A percentile compares a stretch with the other conserved stretches of the same genome.
phyloP scores from a whole-genome alignment of 805 yeast genomes.

The Starmerella geochares region DNA sequence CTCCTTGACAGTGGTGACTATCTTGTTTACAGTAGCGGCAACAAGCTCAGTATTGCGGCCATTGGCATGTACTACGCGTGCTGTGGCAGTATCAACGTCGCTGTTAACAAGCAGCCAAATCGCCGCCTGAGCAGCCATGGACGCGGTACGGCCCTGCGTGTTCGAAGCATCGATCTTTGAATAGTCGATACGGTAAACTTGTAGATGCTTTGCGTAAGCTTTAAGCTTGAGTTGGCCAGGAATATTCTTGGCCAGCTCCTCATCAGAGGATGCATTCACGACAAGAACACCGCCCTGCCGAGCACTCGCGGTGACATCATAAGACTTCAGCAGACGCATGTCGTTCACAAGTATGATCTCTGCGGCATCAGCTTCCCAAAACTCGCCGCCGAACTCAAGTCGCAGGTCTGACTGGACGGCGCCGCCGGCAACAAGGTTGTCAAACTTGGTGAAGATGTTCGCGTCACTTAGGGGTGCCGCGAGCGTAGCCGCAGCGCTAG shows the following conservation, averaged over 20 bases:
- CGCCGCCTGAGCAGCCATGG: conserved; percentile 66
- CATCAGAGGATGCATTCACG: conserved; percentile 33
- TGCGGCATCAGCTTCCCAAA: conserved; percentile 43
- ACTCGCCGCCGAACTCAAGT: conserved; percentile 34
- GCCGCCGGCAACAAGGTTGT: conserved; percentile 67
- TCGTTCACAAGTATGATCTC: conserved; percentile 58
- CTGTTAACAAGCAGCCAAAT: conserved; percentile 69
- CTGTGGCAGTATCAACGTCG: conserved; percentile 54
- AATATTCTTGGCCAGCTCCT: conserved; percentile 44
- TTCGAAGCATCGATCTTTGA: conserved; percentile 47
- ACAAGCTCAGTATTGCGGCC: conserved; percentile 76
- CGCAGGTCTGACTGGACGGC: conserved; percentile 52
- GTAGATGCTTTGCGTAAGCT: conserved; percentile 44
- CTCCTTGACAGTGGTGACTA: conserved; percentile 28
- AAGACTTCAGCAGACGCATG: conserved; percentile 41
- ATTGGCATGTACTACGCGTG: conserved; percentile 68
- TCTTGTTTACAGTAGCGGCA: conserved; percentile 41
- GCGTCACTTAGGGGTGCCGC: conserved; percentile 28
- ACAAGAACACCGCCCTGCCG: conserved; percentile 48
- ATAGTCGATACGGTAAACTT: conserved; percentile 51
- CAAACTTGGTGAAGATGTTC: conserved; percentile 53
- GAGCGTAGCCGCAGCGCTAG: conserved; percentile 19
- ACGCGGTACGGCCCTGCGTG: conserved; percentile 63
- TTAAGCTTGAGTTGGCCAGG: conserved; percentile 45
- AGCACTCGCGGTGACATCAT: conserved; percentile 55